Evolutionary conservation across 1,284 basidiomycete species (phyloP).

Genomic region (Sporisorium iseilematis-ciliati): DNA sequence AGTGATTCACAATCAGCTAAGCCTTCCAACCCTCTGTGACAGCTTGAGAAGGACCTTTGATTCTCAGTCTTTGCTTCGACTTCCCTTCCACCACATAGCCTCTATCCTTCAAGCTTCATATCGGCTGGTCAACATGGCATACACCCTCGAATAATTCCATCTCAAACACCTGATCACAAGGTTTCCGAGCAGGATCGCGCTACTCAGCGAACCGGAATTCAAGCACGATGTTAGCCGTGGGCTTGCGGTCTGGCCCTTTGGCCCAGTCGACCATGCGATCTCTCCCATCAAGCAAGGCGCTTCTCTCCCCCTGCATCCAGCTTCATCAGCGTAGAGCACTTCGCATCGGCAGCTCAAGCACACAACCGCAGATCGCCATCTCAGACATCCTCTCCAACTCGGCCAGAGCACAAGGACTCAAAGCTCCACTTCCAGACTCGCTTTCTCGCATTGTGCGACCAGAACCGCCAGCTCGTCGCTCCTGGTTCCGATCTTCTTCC

Average conservation of each 20-base stretch:
- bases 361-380: constrained; percentile 37
- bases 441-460: constrained; percentile 21
- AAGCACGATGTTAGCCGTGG: not conserved
- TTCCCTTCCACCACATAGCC: not conserved
- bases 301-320: too few relatives aligned
- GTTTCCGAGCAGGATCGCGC: not conserved
- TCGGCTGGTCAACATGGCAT: not conserved
- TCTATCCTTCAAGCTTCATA: not conserved
- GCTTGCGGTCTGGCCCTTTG: not conserved
- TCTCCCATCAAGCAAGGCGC: not conserved
- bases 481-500: constrained; percentile 31
- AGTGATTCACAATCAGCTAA: constrained; percentile 1
- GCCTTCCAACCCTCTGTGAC: not conserved
- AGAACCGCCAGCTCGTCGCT: constrained; percentile 23
- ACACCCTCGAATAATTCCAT: not conserved
- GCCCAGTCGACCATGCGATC: constrained; percentile 2
- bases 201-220: too few relatives aligned
- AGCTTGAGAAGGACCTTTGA: not conserved
- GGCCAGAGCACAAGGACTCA: constrained; percentile 23
- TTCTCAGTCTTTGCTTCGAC: not conserved
- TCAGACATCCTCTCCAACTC: constrained; percentile 40
- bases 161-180: not conserved
- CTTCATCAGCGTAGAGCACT: constrained; percentile 9
- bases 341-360: constrained; percentile 28
- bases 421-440: constrained; percentile 23